Percentiles rank a stretch among this genome's conserved stretches.
Evolutionary conservation across 352 stramenopile species (phyloP).

Genomic region (Globisporangium yorkense): DNA sequence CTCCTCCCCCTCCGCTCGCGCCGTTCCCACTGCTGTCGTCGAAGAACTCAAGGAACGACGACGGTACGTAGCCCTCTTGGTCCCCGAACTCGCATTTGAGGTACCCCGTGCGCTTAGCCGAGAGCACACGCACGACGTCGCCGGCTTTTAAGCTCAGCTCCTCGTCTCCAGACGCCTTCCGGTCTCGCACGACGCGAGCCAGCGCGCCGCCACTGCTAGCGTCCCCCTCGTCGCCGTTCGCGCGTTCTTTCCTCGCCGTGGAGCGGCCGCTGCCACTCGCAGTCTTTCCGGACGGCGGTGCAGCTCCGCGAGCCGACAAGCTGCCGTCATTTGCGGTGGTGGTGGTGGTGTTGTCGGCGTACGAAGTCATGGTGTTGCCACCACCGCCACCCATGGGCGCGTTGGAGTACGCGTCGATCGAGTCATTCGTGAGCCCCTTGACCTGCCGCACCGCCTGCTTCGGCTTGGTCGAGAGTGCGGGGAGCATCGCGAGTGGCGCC

Average conservation of each 20-base stretch:
- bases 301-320: slow-evolving; percentile 16
- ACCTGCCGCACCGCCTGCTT: slow-evolving; percentile 81
- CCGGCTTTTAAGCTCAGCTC: slow-evolving; percentile 56
- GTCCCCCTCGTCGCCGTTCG: slow-evolving; percentile 17
- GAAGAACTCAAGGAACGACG: slow-evolving; percentile 81
- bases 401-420: slow-evolving; percentile 82
- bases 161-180: slow-evolving; percentile 70
- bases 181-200: slow-evolving; percentile 62
- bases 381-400: slow-evolving; percentile 24
- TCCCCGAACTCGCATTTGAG: slow-evolving; percentile 77
- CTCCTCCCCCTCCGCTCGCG: slow-evolving; percentile 6
- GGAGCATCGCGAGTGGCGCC: slow-evolving; percentile 35
- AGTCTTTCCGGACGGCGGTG: slow-evolving; percentile 12
- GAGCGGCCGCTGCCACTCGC: slow-evolving; percentile 16
- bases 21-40: slow-evolving; percentile 21
- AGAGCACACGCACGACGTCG: slow-evolving; percentile 71
- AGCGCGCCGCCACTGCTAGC: slow-evolving; percentile 19
- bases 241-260: slow-evolving; percentile 11
- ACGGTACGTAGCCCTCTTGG: slow-evolving; percentile 69
- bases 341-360: slow-evolving; percentile 45
- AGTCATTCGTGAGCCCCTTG: slow-evolving; percentile 78
- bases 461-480: slow-evolving; percentile 73
- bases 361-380: slow-evolving; percentile 21
- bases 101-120: slow-evolving; percentile 73
- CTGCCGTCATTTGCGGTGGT: slow-evolving; percentile 20